These are phyloP conservation scores for Wickerhamomyces pijperi DNA, from an alignment of 805 yeast species.

Conservation along the genomic window DNA sequence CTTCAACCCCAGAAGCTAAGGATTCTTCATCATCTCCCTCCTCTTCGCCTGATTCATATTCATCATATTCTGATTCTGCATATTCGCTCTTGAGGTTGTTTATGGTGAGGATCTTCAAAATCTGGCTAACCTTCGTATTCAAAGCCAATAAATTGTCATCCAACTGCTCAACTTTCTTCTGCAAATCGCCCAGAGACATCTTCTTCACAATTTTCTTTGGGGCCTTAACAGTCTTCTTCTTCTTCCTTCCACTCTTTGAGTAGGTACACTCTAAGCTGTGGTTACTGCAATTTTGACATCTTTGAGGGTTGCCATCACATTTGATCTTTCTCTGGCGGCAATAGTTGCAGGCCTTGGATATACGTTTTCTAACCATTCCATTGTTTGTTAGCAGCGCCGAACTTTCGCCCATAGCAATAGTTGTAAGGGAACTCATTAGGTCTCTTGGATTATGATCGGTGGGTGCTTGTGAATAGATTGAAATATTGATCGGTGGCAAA, in stretches of 20 bases:
- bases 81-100: slow-evolving; percentile 1
- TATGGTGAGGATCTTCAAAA: slow-evolving; percentile 6
- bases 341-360: slow-evolving; percentile 28
- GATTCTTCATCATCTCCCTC: slow-evolving; percentile 3
- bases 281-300: slow-evolving; percentile 78
- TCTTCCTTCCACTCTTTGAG: slow-evolving; percentile 16
- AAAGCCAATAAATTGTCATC: slow-evolving; percentile 9
- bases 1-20: slow-evolving; percentile 1
- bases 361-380: slow-evolving; percentile 19
- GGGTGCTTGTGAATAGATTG: no score
- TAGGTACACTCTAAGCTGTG: slow-evolving; percentile 77
- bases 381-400: not conserved
- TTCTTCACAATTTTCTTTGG: slow-evolving; percentile 6
- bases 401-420: no score
- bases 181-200: slow-evolving; percentile 14
- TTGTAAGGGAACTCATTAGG: no score
- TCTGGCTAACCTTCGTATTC: slow-evolving; percentile 5
- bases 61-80: slow-evolving; percentile 1
- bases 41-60: slow-evolving; percentile 1
- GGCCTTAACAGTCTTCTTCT: slow-evolving; percentile 6
- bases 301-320: slow-evolving; percentile 23
- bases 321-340: slow-evolving; percentile 31
- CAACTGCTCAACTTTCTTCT: slow-evolving; percentile 12
- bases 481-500: no score
- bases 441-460: no score